Percentiles rank a stretch among this genome's conserved stretches.
Evolutionary conservation across 441 rosid species (phyloP).

Genomic region (Biscutella laevigata): DNA sequence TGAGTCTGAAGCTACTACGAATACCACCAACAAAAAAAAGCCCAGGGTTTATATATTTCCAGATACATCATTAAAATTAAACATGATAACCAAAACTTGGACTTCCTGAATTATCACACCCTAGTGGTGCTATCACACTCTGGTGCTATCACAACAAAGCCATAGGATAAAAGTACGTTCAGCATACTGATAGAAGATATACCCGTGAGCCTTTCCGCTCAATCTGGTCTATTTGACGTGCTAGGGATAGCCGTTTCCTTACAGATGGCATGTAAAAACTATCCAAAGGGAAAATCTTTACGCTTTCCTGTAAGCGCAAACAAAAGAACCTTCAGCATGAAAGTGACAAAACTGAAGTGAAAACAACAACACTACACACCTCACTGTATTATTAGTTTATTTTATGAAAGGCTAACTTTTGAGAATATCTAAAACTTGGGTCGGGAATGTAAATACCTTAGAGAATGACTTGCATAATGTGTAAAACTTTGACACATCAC

Average conservation of each 20-base stretch:
- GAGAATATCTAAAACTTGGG: constrained; percentile 1
- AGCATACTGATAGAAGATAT: constrained; percentile 6
- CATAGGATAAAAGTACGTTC: not conserved
- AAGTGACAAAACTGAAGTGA: constrained; percentile 6
- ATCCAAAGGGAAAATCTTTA: constrained; percentile 76
- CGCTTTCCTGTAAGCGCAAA: constrained; percentile 52
- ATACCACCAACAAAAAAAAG: not conserved
- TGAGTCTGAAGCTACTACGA: not conserved
- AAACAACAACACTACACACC: not conserved
- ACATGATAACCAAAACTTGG: not conserved
- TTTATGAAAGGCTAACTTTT: not conserved
- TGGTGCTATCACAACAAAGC: not conserved
- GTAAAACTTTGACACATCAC: constrained; percentile 74
- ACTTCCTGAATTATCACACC: not conserved
- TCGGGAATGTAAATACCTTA: constrained; percentile 41
- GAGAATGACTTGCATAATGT: constrained; percentile 83
- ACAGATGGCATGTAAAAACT: constrained; percentile 85
- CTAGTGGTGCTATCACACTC: not conserved
- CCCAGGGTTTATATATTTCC: not conserved
- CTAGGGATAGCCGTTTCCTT: constrained; percentile 73
- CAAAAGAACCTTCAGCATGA: constrained; percentile 23
- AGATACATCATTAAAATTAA: not conserved
- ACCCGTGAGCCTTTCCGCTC: constrained; percentile 79
- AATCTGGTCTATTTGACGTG: constrained; percentile 84
- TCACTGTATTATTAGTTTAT: not conserved